phyloP scores from a whole-genome alignment of 2,329 filamentous ascomycete species.

The Stagonosporopsis cucurbitacearum region DNA sequence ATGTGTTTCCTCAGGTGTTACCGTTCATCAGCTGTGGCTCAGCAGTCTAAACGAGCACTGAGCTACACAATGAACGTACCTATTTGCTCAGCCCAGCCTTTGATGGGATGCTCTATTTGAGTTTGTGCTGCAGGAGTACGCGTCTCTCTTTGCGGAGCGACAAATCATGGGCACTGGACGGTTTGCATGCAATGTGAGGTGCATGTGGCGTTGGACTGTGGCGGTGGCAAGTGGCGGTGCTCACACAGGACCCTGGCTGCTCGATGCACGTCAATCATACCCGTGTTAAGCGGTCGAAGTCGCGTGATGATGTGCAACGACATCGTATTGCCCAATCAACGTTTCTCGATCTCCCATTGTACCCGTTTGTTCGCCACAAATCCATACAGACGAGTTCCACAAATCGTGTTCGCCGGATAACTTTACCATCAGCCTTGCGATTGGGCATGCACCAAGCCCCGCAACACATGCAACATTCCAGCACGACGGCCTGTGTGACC shows the following conservation, averaged over 20 bases:
- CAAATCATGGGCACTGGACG: slow-evolving; percentile 10
- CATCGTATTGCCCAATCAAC: slow-evolving; percentile 26
- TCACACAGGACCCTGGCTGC: slow-evolving; percentile 17
- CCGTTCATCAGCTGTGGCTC: slow-evolving; percentile 1
- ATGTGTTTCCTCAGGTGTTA: slow-evolving; percentile 9
- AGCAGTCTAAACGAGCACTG: slow-evolving; percentile 1
- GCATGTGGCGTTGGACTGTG: not conserved
- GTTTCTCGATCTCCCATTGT: slow-evolving; percentile 19
- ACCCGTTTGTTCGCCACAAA: slow-evolving; percentile 39
- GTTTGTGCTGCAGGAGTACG: slow-evolving; percentile 29
- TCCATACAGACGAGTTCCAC: slow-evolving; percentile 29
- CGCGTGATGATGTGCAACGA: slow-evolving; percentile 23
- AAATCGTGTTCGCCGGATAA: slow-evolving; percentile 28
- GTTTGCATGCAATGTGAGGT: slow-evolving; percentile 8
- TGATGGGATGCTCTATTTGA: slow-evolving; percentile 5
- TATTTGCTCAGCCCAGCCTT: slow-evolving; percentile 14
- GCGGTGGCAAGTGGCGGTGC: slow-evolving; percentile 6
- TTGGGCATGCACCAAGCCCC: slow-evolving; percentile 18
- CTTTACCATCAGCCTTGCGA: slow-evolving; percentile 20
- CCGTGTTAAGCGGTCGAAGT: slow-evolving; percentile 23
- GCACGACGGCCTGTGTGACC: slow-evolving; percentile 15
- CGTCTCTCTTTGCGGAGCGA: slow-evolving; percentile 21
- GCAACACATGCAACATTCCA: slow-evolving; percentile 18
- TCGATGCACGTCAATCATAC: slow-evolving; percentile 24
- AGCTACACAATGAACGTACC: slow-evolving; percentile 14